A percentile compares a stretch with the other conserved stretches of the same genome.
Conservation (phyloP, 1,284 basidiomycete genomes). For the Amylostereum areolatum region DNA sequence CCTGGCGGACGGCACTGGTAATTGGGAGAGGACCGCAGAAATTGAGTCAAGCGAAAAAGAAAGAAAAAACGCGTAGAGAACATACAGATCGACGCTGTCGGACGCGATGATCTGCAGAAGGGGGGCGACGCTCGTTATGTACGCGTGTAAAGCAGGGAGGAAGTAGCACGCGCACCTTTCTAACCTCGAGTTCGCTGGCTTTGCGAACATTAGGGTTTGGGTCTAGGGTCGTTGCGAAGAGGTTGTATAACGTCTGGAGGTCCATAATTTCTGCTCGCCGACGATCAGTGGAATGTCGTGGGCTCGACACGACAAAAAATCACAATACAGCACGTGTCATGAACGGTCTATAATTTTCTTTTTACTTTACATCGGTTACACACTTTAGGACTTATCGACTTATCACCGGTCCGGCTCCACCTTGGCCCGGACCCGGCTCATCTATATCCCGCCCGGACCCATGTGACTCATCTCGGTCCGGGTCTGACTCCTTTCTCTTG, state of each 20-base stretch:
- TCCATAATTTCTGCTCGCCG: slow-evolving; percentile 48
- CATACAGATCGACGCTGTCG: slow-evolving; percentile 72
- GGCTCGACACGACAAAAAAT: too few relatives aligned
- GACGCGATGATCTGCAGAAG: slow-evolving; percentile 77
- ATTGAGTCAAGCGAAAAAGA: slow-evolving; percentile 5
- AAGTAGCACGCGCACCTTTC: slow-evolving; percentile 49
- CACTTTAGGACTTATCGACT: too few relatives aligned
- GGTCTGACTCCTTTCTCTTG: too few relatives aligned
- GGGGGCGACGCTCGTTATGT: slow-evolving; percentile 37
- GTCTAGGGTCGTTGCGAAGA: slow-evolving; percentile 75
- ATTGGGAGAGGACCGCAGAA: slow-evolving; percentile 6
- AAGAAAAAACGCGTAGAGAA: slow-evolving; percentile 33
- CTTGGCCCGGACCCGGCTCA: too few relatives aligned
- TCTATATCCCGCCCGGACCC: too few relatives aligned
- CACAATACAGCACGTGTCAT: too few relatives aligned
- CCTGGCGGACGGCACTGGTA: slow-evolving; percentile 67
- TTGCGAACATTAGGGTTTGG: slow-evolving; percentile 84
- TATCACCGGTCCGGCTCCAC: too few relatives aligned
- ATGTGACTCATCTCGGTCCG: too few relatives aligned
- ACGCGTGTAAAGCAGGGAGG: slow-evolving; percentile 2
- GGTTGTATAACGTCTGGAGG: slow-evolving; percentile 64
- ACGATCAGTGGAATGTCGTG: too few relatives aligned
- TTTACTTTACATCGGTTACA: too few relatives aligned
- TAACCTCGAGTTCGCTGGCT: slow-evolving; percentile 76
- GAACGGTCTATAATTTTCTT: too few relatives aligned